Evolutionary conservation across 2,329 filamentous ascomycete species (phyloP).

Genomic region (Scytalidium sp.): DNA sequence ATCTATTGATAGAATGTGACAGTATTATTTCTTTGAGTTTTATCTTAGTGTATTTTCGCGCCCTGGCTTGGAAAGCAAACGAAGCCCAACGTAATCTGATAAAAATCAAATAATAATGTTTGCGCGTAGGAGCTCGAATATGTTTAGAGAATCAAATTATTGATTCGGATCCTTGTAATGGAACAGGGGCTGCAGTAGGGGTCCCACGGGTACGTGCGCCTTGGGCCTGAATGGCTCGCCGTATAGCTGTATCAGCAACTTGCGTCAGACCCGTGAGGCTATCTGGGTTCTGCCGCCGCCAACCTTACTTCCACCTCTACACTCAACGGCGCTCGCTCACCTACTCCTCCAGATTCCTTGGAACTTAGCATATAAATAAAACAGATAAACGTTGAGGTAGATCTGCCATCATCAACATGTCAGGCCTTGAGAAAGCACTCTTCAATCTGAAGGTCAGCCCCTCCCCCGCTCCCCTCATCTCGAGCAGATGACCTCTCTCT

Average conservation of each 20-base stretch:
- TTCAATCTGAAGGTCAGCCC: slow-evolving; percentile 56
- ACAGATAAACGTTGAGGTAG: neutral
- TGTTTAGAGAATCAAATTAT: too few species aligned
- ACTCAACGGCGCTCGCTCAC: too few species aligned
- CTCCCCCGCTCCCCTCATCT: neutral
- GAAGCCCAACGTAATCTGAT: too few species aligned
- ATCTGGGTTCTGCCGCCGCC: neutral
- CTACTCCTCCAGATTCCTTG: neutral
- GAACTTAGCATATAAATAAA: neutral
- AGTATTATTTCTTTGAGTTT: too few species aligned
- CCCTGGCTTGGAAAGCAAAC: too few species aligned
- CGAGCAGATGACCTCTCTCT: too few species aligned
- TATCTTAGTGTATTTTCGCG: too few species aligned
- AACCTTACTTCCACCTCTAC: neutral
- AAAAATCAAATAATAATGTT: too few species aligned
- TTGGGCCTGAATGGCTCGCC: neutral
- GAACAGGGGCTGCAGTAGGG: too few species aligned
- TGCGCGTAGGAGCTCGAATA: too few species aligned
- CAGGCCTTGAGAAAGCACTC: slow-evolving; percentile 58
- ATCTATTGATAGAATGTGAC: too few species aligned
- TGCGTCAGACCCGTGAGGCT: neutral
- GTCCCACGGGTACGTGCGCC: neutral
- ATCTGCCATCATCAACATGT: slow-evolving; percentile 38
- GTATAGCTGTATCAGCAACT: neutral
- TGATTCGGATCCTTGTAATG: too few species aligned